A percentile compares a stretch with the other conserved stretches of the same genome.
Conservation (phyloP, 768 basidiomycete genomes). For the Lanmaoa pseudosensibilis region DNA sequence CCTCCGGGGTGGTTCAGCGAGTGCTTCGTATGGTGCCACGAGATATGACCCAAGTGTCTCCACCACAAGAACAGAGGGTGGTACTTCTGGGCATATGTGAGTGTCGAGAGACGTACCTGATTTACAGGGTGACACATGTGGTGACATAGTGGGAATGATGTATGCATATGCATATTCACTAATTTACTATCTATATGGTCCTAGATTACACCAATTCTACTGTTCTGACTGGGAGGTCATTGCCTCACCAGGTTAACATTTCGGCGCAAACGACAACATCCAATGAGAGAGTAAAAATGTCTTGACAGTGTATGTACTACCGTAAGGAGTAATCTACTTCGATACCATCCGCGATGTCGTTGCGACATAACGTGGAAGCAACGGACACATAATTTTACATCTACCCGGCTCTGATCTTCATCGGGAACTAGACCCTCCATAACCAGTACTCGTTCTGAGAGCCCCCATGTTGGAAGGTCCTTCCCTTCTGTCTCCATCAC, state of each 20-base stretch:
- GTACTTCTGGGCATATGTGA: conserved; percentile 5
- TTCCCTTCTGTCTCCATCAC: conserved; percentile 58
- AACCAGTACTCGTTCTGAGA: conserved; percentile 76
- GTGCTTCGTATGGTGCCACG: conserved; percentile 19
- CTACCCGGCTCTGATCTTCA: conserved; percentile 33
- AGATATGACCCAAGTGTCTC: conserved; percentile 7
- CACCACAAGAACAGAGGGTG: conserved; percentile 4
- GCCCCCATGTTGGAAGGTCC: conserved; percentile 68
- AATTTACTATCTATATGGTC: conserved; percentile 6
- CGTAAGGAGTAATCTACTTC: not conserved
- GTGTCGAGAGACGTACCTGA: not conserved
- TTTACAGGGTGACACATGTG: not conserved
- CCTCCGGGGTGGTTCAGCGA: conserved; percentile 34
- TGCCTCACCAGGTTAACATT: not conserved
- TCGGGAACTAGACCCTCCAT: conserved; percentile 74
- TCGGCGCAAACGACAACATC: not conserved
- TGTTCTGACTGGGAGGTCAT: not conserved
- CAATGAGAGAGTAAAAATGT: not conserved
- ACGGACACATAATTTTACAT: not conserved
- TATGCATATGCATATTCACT: conserved; percentile 18
- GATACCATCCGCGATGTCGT: not conserved
- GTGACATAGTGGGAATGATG: not conserved
- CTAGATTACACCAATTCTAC: not conserved
- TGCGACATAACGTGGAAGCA: not conserved
- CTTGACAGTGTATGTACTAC: conserved; percentile 2